Conservation (phyloP, 352 stramenopile genomes). For the Globisporangium spinosum region DNA sequence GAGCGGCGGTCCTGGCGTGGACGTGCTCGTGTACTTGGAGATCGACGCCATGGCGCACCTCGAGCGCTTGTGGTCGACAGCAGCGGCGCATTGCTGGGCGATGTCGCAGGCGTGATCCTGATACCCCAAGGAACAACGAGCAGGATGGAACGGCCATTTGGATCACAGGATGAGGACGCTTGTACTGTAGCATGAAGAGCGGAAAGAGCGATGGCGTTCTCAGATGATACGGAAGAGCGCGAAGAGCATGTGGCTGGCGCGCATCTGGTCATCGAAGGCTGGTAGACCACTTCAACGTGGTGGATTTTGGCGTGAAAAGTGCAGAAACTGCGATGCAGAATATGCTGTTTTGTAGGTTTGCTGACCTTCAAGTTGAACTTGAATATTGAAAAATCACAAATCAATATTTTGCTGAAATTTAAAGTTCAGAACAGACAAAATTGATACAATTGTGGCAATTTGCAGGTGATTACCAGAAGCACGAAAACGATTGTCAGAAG, state of each 20-base stretch:
- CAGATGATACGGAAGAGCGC: neutral
- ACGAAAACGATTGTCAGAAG: too few species aligned
- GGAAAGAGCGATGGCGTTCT: neutral
- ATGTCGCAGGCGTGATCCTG: neutral
- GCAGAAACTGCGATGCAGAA: neutral
- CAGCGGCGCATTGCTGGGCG: neutral
- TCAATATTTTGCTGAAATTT: neutral
- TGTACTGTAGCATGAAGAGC: neutral
- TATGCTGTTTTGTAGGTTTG: neutral
- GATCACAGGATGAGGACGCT: neutral
- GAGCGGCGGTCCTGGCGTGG: slow-evolving; percentile 3
- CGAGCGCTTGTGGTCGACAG: slow-evolving; percentile 8
- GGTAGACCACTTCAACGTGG: neutral
- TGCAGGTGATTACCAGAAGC: too few species aligned
- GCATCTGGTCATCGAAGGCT: neutral
- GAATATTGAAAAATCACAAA: neutral
- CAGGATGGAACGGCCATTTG: neutral
- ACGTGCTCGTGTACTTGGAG: slow-evolving; percentile 22
- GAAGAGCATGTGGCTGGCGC: neutral
- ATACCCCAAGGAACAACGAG: neutral
- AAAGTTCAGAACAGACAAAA: too few species aligned
- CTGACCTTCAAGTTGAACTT: slow-evolving; percentile 11
- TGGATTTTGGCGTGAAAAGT: neutral
- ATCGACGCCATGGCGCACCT: slow-evolving; percentile 12
- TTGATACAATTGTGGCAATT: too few species aligned